These are phyloP conservation scores for Fusarium sp. DNA, from an alignment of 2,329 filamentous ascomycete genomes.

Conservation along the genomic window DNA sequence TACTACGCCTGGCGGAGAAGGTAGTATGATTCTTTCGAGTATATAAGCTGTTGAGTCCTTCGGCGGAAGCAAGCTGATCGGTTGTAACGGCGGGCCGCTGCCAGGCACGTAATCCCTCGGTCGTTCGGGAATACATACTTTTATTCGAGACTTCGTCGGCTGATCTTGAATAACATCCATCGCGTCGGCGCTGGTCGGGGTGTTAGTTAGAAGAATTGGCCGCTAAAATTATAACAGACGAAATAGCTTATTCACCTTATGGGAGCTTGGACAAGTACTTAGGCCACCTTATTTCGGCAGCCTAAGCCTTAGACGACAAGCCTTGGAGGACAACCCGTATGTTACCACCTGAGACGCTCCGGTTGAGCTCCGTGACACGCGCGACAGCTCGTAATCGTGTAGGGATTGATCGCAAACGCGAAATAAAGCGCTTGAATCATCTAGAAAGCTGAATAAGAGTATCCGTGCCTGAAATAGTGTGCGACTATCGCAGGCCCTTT, in stretches of 20 bases:
- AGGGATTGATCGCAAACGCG: not conserved
- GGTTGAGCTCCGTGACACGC: slow-evolving; percentile 19
- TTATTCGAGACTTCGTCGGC: slow-evolving; percentile 24
- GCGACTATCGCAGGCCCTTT: not conserved
- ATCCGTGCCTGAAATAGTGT: not conserved
- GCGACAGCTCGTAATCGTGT: not conserved
- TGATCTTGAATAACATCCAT: slow-evolving; percentile 35
- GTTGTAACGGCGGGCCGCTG: slow-evolving; percentile 60
- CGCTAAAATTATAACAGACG: not conserved
- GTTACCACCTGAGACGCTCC: not conserved
- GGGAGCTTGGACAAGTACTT: not conserved
- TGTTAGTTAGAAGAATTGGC: not conserved
- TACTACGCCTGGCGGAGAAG: slow-evolving; percentile 47
- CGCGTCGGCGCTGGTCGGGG: slow-evolving; percentile 5
- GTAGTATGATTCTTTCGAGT: slow-evolving; percentile 62
- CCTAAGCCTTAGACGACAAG: not conserved
- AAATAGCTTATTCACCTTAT: not conserved
- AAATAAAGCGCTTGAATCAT: not conserved
- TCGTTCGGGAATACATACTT: slow-evolving; percentile 30
- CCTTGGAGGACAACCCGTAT: not conserved
- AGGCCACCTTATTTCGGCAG: not conserved
- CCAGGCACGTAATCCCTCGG: slow-evolving; percentile 56
- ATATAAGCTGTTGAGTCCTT: slow-evolving; percentile 68
- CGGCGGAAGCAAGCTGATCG: slow-evolving; percentile 59
- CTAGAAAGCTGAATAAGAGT: not conserved